Conservation (phyloP, 306 rosid genomes). For the Ormosia semicastrata region DNA sequence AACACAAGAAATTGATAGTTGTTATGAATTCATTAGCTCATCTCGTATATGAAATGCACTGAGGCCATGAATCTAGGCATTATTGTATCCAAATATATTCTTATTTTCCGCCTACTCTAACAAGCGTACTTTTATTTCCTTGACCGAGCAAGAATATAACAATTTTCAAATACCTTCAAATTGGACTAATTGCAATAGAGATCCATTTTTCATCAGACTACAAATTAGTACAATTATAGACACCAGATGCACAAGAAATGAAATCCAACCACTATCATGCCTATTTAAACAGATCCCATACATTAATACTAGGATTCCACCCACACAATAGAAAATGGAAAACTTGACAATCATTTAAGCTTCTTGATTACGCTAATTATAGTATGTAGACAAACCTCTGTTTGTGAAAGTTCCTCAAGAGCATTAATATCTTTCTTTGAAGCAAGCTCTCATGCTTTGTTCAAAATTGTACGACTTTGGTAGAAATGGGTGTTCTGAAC, state of each 20-base stretch:
- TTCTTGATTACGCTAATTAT: too few species aligned
- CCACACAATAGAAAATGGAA: too few species aligned
- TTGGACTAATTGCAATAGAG: too few species aligned
- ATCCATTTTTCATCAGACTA: too few species aligned
- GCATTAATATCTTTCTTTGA: slow-evolving; percentile 60
- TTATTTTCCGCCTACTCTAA: background rate
- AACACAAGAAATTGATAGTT: background rate
- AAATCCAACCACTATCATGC: background rate
- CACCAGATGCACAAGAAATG: background rate
- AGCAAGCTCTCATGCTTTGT: slow-evolving; percentile 65
- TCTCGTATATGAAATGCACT: background rate
- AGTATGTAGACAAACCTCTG: slow-evolving; percentile 56
- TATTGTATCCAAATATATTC: background rate
- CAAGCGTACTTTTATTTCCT: background rate
- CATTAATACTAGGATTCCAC: too few species aligned
- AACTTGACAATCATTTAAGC: too few species aligned
- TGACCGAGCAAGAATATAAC: too few species aligned
- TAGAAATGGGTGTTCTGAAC: slow-evolving; percentile 63
- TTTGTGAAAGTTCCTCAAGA: slow-evolving; percentile 55
- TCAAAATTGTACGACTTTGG: slow-evolving; percentile 63
- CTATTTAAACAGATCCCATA: background rate
- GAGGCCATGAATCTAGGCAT: background rate
- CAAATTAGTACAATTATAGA: too few species aligned
- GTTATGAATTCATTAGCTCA: background rate
- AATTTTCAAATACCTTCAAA: background rate